These are phyloP conservation scores for Pichia kudriavzevii DNA, from an alignment of 1,139 yeast genomes.

Conservation along the genomic window DNA sequence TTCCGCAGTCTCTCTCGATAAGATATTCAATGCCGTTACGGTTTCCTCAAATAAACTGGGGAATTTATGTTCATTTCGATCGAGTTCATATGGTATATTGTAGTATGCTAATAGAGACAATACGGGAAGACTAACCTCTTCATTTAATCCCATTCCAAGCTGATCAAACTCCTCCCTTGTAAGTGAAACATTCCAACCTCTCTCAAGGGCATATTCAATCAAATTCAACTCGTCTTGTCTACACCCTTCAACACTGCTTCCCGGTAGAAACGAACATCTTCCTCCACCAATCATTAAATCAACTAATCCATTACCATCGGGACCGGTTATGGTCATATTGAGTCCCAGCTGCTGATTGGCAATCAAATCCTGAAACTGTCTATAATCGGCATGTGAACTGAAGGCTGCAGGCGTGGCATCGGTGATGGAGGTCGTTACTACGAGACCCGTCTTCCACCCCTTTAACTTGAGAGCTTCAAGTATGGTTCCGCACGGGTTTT, in stretches of 20 bases:
- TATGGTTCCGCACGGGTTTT: slow-evolving; percentile 69
- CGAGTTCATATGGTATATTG: slow-evolving; percentile 78
- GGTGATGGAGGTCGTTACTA: slow-evolving; percentile 76
- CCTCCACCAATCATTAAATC: slow-evolving; percentile 90
- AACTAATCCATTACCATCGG: no score
- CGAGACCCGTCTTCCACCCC: slow-evolving; percentile 77
- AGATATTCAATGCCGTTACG: slow-evolving; percentile 56
- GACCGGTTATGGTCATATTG: slow-evolving; percentile 41
- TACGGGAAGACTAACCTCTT: slow-evolving; percentile 51
- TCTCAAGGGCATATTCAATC: slow-evolving; percentile 46
- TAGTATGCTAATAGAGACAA: slow-evolving; percentile 61
- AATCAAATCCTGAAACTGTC: slow-evolving; percentile 73
- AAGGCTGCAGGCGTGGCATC: slow-evolving; percentile 92
- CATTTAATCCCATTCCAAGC: slow-evolving; percentile 46
- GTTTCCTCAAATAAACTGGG: slow-evolving; percentile 77
- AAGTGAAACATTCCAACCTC: slow-evolving; percentile 65
- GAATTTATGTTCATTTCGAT: slow-evolving; percentile 47
- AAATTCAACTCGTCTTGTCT: slow-evolving; percentile 60
- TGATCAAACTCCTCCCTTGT: slow-evolving; percentile 49
- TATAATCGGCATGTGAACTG: slow-evolving; percentile 62
- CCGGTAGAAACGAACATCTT: slow-evolving; percentile 63
- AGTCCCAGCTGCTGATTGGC: slow-evolving; percentile 77
- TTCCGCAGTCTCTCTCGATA: slow-evolving; percentile 55
- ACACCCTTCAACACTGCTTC: slow-evolving; percentile 44
- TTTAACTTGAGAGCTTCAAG: slow-evolving; percentile 73